A percentile compares a stretch with the other conserved stretches of the same genome.
These are phyloP conservation scores for Rhizopus sp. DNA, from an alignment of 371 early-diverging fungal genomes.

Conservation along the genomic window DNA sequence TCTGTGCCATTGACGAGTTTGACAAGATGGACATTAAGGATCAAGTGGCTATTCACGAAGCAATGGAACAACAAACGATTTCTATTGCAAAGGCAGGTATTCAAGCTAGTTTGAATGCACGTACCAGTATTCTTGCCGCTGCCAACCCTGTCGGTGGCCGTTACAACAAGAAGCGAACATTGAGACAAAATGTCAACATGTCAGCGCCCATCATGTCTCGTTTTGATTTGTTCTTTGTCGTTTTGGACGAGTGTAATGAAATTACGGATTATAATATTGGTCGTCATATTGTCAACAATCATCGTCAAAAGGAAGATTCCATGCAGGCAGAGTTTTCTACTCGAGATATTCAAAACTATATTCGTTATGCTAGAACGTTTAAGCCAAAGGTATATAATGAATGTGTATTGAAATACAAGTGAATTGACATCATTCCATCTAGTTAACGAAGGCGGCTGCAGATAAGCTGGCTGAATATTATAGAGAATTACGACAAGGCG, in stretches of 20 bases:
- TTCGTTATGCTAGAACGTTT: slow-evolving; percentile 88
- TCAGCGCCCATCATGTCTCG: slow-evolving; percentile 99
- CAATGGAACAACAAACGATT: slow-evolving; percentile 99
- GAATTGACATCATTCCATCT: slow-evolving; percentile 12
- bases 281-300: slow-evolving; percentile 93
- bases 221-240: slow-evolving; percentile 99
- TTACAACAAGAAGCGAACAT: slow-evolving; percentile 92
- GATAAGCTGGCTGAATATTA: slow-evolving; percentile 86
- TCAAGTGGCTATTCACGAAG: slow-evolving; percentile 99
- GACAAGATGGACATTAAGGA: slow-evolving; percentile 99
- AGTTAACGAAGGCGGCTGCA: slow-evolving; percentile 82
- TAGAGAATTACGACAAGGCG: slow-evolving; percentile 88
- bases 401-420: too few relatives aligned
- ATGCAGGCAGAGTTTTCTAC: slow-evolving; percentile 74
- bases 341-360: slow-evolving; percentile 81
- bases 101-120: slow-evolving; percentile 98
- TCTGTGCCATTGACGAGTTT: slow-evolving; percentile 99
- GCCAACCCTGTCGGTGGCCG: slow-evolving; percentile 98
- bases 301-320: slow-evolving; percentile 75
- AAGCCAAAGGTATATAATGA: slow-evolving; percentile 67
- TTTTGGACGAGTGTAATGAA: slow-evolving; percentile 95
- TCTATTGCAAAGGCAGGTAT: slow-evolving; percentile 99
- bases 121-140: slow-evolving; percentile 98
- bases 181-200: slow-evolving; percentile 98
- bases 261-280: slow-evolving; percentile 93